phyloP scores from a whole-genome alignment of 495 filamentous ascomycete genomes.

The Aspergillus ostianus region DNA sequence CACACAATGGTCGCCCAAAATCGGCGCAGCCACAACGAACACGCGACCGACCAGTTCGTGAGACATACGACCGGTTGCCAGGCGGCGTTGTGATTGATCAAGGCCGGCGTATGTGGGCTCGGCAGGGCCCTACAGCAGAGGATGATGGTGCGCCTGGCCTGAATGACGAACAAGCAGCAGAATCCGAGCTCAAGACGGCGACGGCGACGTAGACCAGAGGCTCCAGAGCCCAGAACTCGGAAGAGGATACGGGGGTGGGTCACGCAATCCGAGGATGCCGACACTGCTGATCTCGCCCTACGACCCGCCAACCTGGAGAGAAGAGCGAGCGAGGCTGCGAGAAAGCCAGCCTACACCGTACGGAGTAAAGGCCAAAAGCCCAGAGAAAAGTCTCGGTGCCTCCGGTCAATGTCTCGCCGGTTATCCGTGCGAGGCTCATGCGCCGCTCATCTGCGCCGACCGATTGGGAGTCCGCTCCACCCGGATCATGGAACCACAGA shows the following conservation, averaged over 20 bases:
- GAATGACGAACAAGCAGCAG: no score
- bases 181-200: no score
- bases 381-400: no score
- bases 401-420: neutral
- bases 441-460: no score
- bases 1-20: neutral
- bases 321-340: no score
- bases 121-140: neutral
- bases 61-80: neutral
- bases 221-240: neutral
- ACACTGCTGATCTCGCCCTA: neutral
- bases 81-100: no score
- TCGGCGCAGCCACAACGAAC: neutral
- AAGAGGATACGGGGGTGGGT: neutral
- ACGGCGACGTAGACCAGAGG: no score
- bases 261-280: neutral
- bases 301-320: neutral
- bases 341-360: no score
- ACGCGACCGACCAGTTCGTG: neutral
- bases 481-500: neutral
- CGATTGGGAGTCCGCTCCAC: no score
- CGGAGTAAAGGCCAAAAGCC: no score
- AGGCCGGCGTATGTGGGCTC: neutral
- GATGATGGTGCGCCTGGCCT: no score
- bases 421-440: neutral